Evolutionary conservation across 805 yeast species (phyloP).

Genomic region (Ogataea trehalophila): DNA sequence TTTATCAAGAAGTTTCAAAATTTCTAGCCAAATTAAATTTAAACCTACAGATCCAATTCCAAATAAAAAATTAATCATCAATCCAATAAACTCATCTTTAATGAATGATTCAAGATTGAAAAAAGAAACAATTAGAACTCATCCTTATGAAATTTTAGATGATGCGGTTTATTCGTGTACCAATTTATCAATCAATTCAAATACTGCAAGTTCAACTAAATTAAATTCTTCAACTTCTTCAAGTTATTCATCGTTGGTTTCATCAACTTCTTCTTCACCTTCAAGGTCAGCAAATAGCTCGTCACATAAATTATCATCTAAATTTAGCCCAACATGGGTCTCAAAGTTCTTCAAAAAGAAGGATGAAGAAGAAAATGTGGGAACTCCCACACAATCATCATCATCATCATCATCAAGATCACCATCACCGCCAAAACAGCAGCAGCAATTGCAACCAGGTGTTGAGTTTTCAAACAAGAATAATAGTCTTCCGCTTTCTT

Average conservation of each 20-base stretch:
- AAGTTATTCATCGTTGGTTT: not conserved
- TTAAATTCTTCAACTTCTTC: not conserved
- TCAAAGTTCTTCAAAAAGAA: conserved; percentile 24
- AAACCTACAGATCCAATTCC: conserved; percentile 35
- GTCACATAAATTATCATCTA: conserved; percentile 7
- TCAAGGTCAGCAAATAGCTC: conserved; percentile 4
- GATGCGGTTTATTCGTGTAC: conserved; percentile 51
- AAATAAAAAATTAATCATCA: conserved; percentile 46
- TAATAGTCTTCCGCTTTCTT: not conserved
- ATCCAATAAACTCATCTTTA: conserved; percentile 22
- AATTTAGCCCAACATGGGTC: conserved; percentile 19
- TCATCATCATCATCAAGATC: not conserved
- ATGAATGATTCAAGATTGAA: conserved; percentile 6
- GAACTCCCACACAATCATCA: conserved; percentile 1
- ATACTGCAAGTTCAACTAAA: conserved; percentile 5
- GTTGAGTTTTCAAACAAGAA: not conserved
- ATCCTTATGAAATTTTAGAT: conserved; percentile 61
- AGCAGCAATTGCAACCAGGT: not conserved
- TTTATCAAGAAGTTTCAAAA: conserved; percentile 26
- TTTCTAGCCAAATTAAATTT: conserved; percentile 13
- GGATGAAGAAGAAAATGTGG: conserved; percentile 2
- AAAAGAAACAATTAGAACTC: conserved; percentile 41
- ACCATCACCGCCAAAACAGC: not conserved
- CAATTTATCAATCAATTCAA: conserved; percentile 7
- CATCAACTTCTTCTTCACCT: conserved; percentile 7